Evolutionary conservation across 2,329 filamentous ascomycete genomes (phyloP), one percentile per base, ranked within the genome.

Genomic region (Scedosporium boydii): DNA sequence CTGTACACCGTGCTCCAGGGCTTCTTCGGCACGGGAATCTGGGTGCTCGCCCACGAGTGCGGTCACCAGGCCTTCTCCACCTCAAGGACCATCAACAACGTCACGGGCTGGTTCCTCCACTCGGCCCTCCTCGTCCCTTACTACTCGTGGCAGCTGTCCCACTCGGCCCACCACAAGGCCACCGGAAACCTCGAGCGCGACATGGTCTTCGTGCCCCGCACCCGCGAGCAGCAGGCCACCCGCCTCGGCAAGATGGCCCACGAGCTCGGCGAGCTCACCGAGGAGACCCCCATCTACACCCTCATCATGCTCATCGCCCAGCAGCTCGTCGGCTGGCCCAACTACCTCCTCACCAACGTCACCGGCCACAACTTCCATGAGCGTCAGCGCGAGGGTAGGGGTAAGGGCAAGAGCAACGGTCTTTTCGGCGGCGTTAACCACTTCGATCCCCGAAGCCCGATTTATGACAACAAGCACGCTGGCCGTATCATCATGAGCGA

Each of bases 131-230:
- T 97, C 63, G 93, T 99, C 58, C 95, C 95, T 23, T 99, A 98
- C 81, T 99, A 97, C 81, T 96, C 91, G 74, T 99, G 95, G 95
- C 96, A 99, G 81, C 93, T 98, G 78, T 96, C 92, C 68, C 95
- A 99, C 80, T 90, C 91, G 81, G 96, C 96, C 86, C 95, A 99
- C 82, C 95, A 99, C 89, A 98, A 98, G 85, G 92, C 93, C 67
- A 99, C 95, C 46, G 95, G 93, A 70, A 86, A 99, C 82, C 87
- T 99, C 79, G 92, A 96, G 78, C 91, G 93, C 69, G 95, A 99
- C 78, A 99, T 99, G 95, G 95, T 98, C 66, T 98, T 97, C 74
- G 82, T 98, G n/a, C 95, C 95, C 64, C 91, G 91, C 78, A 96
- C 92, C 62, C 88, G 93, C 64, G 86, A 95, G 68, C 79, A 89